Evolutionary conservation across 164 flowering plant species (phyloP).

Genomic region (Buxus sempervirens): DNA sequence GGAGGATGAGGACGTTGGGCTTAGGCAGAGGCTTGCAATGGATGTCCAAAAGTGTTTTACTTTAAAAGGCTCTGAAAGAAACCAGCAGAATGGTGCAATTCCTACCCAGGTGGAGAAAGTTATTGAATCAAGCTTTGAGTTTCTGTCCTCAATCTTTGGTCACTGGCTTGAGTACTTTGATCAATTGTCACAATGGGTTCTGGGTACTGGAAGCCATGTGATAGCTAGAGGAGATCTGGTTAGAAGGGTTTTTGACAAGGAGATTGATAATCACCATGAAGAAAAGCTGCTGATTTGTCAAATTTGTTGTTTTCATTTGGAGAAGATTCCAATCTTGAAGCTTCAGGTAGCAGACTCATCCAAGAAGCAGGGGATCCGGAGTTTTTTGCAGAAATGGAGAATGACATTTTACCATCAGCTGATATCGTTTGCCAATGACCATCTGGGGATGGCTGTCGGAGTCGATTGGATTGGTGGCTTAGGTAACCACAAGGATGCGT

Average conservation of each 20-base stretch:
- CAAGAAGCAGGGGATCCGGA: slow-evolving; percentile 13
- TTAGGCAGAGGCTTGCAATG: slow-evolving; percentile 62
- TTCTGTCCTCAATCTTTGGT: slow-evolving; percentile 72
- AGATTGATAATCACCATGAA: slow-evolving; percentile 95
- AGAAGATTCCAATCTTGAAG: slow-evolving; percentile 44
- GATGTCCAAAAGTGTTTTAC: slow-evolving; percentile 56
- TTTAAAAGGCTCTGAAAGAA: slow-evolving; percentile 18
- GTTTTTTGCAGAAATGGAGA: slow-evolving; percentile 56
- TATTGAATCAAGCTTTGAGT: slow-evolving; percentile 64
- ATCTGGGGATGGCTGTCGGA: slow-evolving; percentile 24
- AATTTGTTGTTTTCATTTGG: slow-evolving; percentile 73
- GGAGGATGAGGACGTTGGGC: slow-evolving; percentile 85
- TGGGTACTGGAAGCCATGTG: slow-evolving; percentile 40
- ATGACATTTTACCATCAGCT: slow-evolving; percentile 51
- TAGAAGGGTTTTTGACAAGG: slow-evolving; percentile 90
- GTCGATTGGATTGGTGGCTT: slow-evolving; percentile 82
- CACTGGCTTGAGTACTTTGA: slow-evolving; percentile 72
- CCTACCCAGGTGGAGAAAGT: slow-evolving; percentile 85
- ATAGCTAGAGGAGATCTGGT: slow-evolving; percentile 65
- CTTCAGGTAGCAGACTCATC: slow-evolving; percentile 21
- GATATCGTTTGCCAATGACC: slow-evolving; percentile 38
- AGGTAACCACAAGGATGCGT: slow-evolving; percentile 92
- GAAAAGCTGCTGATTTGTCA: slow-evolving; percentile 80
- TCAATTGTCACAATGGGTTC: slow-evolving; percentile 48
- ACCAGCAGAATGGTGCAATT: slow-evolving; percentile 27